A percentile compares a stretch with the other conserved stretches of the same genome.
Evolutionary conservation across 805 yeast species (phyloP).

Genomic region (Vanderwaltozyma yarrowii): DNA sequence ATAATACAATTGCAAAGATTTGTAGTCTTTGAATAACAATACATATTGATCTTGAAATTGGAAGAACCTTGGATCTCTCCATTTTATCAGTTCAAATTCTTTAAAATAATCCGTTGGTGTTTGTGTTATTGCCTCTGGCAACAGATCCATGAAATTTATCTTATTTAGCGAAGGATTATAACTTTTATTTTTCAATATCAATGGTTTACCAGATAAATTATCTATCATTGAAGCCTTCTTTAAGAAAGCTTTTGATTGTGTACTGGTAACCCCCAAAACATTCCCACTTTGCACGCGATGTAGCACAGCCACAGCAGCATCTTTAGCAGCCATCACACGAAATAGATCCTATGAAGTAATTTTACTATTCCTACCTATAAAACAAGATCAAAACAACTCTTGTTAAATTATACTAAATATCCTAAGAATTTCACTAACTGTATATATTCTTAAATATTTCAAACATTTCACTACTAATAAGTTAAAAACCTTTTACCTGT

Average conservation of each 20-base stretch:
- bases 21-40: conserved; percentile 14
- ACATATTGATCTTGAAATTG: conserved; percentile 22
- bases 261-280: neutral
- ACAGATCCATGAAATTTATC: conserved; percentile 11
- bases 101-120: neutral
- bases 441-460: no score
- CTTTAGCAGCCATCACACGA: neutral
- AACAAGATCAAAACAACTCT: no score
- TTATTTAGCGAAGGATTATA: conserved; percentile 18
- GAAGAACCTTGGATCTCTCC: conserved; percentile 23
- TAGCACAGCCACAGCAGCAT: neutral
- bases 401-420: neutral
- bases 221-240: neutral
- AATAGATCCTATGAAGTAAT: no score
- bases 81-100: conserved; percentile 12
- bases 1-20: conserved; percentile 9
- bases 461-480: no score
- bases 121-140: conserved; percentile 9
- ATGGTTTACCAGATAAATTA: neutral
- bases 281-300: neutral
- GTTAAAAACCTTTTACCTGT: no score
- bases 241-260: no score
- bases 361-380: no score
- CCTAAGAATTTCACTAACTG: neutral
- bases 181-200: conserved; percentile 5